phyloP scores from a whole-genome alignment of 305 asterid species.

The Fraxinus baroniana region DNA sequence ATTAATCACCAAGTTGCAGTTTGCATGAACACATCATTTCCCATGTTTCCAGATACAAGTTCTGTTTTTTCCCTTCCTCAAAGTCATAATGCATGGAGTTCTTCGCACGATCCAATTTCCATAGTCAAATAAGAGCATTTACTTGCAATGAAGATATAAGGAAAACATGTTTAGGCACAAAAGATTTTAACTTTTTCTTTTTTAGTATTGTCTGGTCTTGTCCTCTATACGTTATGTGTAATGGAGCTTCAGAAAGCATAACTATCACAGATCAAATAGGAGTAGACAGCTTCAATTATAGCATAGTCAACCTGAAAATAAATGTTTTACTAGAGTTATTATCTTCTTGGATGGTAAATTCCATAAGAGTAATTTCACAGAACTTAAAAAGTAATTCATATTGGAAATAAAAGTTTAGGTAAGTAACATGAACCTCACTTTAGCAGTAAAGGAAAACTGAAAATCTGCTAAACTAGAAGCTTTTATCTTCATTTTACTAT shows the following conservation, averaged over 20 bases:
- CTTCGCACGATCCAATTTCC: neutral
- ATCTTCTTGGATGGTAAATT: constrained; percentile 11
- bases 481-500: neutral
- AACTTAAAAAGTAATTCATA: neutral
- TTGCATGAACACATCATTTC: neutral
- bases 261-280: neutral
- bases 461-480: constrained; percentile 6
- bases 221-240: neutral
- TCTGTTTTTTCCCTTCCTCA: neutral
- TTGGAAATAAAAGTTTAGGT: neutral
- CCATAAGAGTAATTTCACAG: neutral
- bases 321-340: neutral
- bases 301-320: constrained; percentile 1
- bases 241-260: neutral
- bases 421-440: neutral
- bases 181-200: neutral
- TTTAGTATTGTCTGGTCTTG: neutral
- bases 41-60: neutral
- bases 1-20: neutral
- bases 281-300: neutral
- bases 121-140: constrained; percentile 13
- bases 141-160: constrained; percentile 3
- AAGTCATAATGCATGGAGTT: constrained; percentile 14
- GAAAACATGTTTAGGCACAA: neutral
- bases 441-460: neutral